Evolutionary conservation across 2,329 filamentous ascomycete species (phyloP), one percentile per base, ranked within the genome.

Genomic region (Calonectria hongkongensis): DNA sequence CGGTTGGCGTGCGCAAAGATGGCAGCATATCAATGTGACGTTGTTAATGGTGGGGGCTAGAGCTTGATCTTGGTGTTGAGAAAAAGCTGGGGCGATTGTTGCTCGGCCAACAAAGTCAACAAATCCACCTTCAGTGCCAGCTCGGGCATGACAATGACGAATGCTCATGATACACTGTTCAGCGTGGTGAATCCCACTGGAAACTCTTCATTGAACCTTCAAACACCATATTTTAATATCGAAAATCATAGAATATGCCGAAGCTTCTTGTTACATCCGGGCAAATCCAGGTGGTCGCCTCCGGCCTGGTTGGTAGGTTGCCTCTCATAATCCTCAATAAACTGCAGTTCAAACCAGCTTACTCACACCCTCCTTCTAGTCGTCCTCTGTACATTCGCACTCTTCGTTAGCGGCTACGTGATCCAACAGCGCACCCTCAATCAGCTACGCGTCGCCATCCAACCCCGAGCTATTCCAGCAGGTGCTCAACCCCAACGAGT

Each of bases 321-420:
- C 47, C 60, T n/a, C 50, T 51, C 12, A 47, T 72, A 64, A 64
- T 50, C 50, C 75, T 76, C 43, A 66, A 25, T 28, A 51, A 27
- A 50, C 68, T 62, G 41, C 78, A 79, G 78, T 77, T 77, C 75
- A 66, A 43, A n/a, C 41, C 41, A 41, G 13, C 27, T 50, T 33
- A 2, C 33, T 68, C 68, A 71, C 72, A 74, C 45, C 39, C 50
- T 28, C 25, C 54, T 36, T 33, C 18, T 18, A 93, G 94, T 98
- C 72, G 86, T 94, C 75, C 82, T 94, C 30, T 98, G 95, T 84
- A 98, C 95, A 3, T 84, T 92, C 45, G 90, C 95, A 5, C 91
- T 98, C 30, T 98, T 98, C 83, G 88, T 98, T 39, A 95, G 94
- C 65, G 96, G 96, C 79, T 98, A 97, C 83, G 90, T 92, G 3